Conservation (phyloP, 345 rosid species). For the Abelmoschus esculentus region DNA sequence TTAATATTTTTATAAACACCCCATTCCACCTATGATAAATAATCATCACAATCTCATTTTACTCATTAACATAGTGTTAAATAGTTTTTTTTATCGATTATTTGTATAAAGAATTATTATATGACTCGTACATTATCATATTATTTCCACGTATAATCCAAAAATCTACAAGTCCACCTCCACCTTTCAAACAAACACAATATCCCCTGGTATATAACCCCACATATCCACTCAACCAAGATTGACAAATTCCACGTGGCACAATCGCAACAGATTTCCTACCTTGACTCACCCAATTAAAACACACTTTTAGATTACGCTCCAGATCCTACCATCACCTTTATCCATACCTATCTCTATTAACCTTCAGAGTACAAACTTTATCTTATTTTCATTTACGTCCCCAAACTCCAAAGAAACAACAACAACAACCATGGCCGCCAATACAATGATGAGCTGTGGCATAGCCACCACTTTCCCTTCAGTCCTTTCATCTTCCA, state of each 20-base stretch:
- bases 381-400: neutral
- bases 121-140: too few species aligned
- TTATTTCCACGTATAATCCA: neutral
- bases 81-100: too few species aligned
- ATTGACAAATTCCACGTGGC: neutral
- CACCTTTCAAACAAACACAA: neutral
- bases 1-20: too few species aligned
- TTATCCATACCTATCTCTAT: constrained; percentile 1
- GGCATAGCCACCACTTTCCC: constrained; percentile 83
- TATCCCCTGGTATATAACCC: neutral
- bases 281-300: constrained; percentile 40
- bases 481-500: constrained; percentile 67
- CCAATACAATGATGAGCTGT: constrained; percentile 73
- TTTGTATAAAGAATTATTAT: too few species aligned
- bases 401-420: neutral
- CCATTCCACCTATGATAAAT: too few species aligned
- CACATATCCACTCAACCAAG: neutral
- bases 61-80: too few species aligned
- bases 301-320: constrained; percentile 47
- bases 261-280: neutral
- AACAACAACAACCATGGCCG: constrained; percentile 35
- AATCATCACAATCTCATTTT: too few species aligned
- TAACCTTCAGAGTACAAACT: constrained; percentile 7
- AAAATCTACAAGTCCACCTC: neutral
- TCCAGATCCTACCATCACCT: constrained; percentile 20